Base-by-base conservation (phyloP, 768 basidiomycete species). In the Tulasnella sp. region DNA sequence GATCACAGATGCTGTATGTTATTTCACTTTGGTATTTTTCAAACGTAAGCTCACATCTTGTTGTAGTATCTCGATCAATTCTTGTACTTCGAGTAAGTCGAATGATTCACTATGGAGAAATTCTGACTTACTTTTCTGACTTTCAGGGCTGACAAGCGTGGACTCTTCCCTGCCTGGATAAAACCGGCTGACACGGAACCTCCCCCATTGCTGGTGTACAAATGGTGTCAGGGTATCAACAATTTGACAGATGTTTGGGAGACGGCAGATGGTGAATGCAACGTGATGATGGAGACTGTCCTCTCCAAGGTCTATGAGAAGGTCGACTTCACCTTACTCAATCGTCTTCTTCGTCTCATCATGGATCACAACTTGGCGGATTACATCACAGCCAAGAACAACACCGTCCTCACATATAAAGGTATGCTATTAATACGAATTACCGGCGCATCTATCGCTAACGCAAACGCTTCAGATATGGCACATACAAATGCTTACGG, bases 211-310 rank as follows among this genome's bases (percentile, higher is more conserved):
- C 78, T 98, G 28, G 92, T 96, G 28, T 98, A 96, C 72, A 98
- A 96, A 64, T 98, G 93, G 93, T 93, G 91, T 62, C 93, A 98
- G 69, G 95, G 95, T 35, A 92, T 98, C 73, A 98, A 98, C 69
- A 99, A 99, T 66, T 65, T 98, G 64, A 91, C 86, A 2, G 93
- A 99, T 53, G 80, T 99, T 34, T 99, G 95, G 95, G 95, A 98
- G 68, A 98, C 92, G 0, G 77, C 80, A 54, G 92, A 99, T 60
- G 95, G 95, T 56, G 93, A 98, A 69, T 96, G 91, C 67, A 85
- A 89, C 60, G 95, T 98, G 37, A 74, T 99, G 70, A 96, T 98
- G 92, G 95, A 99, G 70, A 99, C 95, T 0, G 89, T 93, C 5
- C 73, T 95, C 33, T 91, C 88, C 27, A 91, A 95, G 67, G 95